phyloP scores from a whole-genome alignment of 2,329 filamentous ascomycete species.

The Aspergillus terreus region DNA sequence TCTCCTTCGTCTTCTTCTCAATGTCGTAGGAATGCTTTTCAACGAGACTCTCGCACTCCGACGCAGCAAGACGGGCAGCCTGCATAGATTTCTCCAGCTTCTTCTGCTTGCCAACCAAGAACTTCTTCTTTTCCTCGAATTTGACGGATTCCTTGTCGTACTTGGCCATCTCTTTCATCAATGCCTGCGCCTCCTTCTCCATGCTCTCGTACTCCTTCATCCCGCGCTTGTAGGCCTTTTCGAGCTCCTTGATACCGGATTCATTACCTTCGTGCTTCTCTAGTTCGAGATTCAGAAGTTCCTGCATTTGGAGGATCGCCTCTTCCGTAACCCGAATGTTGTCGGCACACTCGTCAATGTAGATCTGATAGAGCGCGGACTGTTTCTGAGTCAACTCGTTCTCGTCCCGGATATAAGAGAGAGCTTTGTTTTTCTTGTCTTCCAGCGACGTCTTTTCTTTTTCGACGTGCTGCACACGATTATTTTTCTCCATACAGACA shows the following conservation, averaged over 20 bases:
- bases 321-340: constrained; percentile 87
- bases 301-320: constrained; percentile 85
- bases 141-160: constrained; percentile 97
- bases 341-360: constrained; percentile 81
- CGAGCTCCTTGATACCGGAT: constrained; percentile 82
- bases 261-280: constrained; percentile 89
- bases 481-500: constrained; percentile 90
- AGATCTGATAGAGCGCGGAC: constrained; percentile 87
- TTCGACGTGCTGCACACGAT: constrained; percentile 92
- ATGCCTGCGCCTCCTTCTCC: constrained; percentile 73
- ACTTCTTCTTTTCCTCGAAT: constrained; percentile 96
- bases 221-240: constrained; percentile 79
- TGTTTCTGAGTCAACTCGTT: constrained; percentile 90
- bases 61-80: constrained; percentile 68
- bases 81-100: constrained; percentile 87
- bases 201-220: constrained; percentile 77
- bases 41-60: constrained; percentile 73
- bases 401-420: constrained; percentile 85
- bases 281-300: constrained; percentile 78
- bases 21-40: constrained; percentile 77
- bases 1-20: constrained; percentile 69
- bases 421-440: constrained; percentile 92
- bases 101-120: constrained; percentile 83
- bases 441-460: constrained; percentile 92
- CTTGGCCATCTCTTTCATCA: constrained; percentile 83